Evolutionary conservation across 2,329 filamentous ascomycete species (phyloP), one percentile per base, ranked within the genome.

Genomic region (Cladophialophora yegresii): DNA sequence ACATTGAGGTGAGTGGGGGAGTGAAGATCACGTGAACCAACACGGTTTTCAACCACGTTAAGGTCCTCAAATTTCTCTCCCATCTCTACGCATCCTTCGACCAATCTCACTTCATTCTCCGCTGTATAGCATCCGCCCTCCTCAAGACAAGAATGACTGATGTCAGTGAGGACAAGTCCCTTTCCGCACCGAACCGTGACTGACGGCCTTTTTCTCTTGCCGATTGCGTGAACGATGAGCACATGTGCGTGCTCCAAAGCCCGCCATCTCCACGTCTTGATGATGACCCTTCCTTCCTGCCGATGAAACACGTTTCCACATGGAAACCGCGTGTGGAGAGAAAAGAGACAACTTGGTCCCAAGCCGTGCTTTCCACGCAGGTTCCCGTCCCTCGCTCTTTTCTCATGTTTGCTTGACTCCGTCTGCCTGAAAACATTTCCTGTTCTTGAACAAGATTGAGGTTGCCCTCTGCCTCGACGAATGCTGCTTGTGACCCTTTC

Each of bases 51-150:
- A 20, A 50, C 60, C 20, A 26, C 22, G 20, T 64, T 58, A 64
- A 64, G 62, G 62, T 64, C 62, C 62, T 64, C 62, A 60, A 47
- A 47, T 49, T 49, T 26, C 16, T 30, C 28, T 45, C 20, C 47
- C 40, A 13, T 49, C 32, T 56, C 57, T 33, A 60, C 43, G 51
- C 57, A 57, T 20, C 57, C 22, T 40, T 61, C 51, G 23, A 55
- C n/a, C 33, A 33, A 36, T 26, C 30, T 28, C 50, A 54, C 16
- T 28, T 28, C 55, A 43, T 40, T 50, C 53, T 20, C 20, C 26
- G 45, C 30, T 47, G 26, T 12, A 33, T 5, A 47, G 10, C 45
- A 32, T 43, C 30, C 12, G 26, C 23, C 28, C 5, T 33, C 12
- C 47, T 22, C 22, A 43, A 32, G 12, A 36, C 13, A 40, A 26